These are phyloP conservation scores for Umbelopsis sp. DNA, from an alignment of 192 early-diverging fungal species.

Conservation along the genomic window DNA sequence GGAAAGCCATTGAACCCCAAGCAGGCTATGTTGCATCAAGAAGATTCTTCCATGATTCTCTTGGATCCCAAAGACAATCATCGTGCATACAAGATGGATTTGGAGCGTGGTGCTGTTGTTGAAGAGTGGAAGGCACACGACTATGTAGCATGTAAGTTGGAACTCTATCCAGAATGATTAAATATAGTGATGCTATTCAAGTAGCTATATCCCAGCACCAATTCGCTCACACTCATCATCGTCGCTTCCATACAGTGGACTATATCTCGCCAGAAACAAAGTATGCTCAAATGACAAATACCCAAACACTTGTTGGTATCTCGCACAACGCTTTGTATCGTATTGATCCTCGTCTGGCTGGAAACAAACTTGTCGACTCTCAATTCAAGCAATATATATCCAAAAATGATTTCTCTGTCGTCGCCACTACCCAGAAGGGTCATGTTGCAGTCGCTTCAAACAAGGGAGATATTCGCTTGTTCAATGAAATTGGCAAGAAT, in stretches of 20 bases:
- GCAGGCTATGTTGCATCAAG: constrained; percentile 83
- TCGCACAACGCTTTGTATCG: constrained; percentile 84
- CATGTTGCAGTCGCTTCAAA: constrained; percentile 78
- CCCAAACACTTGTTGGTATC: constrained; percentile 79
- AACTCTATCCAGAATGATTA: no score
- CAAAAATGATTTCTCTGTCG: constrained; percentile 70
- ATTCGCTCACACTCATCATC: neutral
- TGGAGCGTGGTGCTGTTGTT: constrained; percentile 88
- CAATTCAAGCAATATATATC: constrained; percentile 72
- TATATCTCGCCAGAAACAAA: constrained; percentile 76
- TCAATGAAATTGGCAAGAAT: constrained; percentile 74
- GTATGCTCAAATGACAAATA: constrained; percentile 74
- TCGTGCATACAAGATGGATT: constrained; percentile 87
- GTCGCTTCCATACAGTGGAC: constrained; percentile 22
- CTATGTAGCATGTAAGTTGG: constrained; percentile 54
- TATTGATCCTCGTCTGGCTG: constrained; percentile 83
- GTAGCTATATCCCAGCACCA: neutral
- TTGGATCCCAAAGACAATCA: constrained; percentile 70
- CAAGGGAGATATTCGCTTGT: constrained; percentile 91
- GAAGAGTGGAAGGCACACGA: constrained; percentile 92
- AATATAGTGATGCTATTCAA: no score
- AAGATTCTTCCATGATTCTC: constrained; percentile 80
- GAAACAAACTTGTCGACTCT: constrained; percentile 68
- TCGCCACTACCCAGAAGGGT: constrained; percentile 77
- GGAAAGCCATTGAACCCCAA: constrained; percentile 70